Evolutionary conservation across 1,284 basidiomycete genomes (phyloP), one percentile per base, ranked within the genome.

Genomic region (Leucoagaricus sp.): DNA sequence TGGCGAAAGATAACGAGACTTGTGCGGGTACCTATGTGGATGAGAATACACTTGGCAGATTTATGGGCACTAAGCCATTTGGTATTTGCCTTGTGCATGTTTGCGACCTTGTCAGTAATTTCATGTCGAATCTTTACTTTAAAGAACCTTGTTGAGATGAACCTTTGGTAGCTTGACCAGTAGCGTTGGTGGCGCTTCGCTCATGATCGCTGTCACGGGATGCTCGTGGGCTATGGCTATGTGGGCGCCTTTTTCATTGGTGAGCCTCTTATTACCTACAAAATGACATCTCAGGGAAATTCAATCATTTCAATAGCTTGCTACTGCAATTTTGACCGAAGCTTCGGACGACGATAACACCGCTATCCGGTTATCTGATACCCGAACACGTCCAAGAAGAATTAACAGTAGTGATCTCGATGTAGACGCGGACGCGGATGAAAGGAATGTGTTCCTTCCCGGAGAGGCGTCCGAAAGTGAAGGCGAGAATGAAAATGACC

Each of bases 171-270:
- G 90, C 57, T 80, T 91, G 62, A 84, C 83, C 1, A 76, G 78
- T 15, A 81, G 77, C n/a, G 84, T 90, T 1, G 64, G 67, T 19
- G 84, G 85, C 0, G 85, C 88, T 19, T 89, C 85, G 0, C 61
- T 84, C 23, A 76, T 93, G 46, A 80, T 93, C 36, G 81, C 85
- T 8, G 60, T 87, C 12, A 82, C 84, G 3, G 91, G 91, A 0
- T 85, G 93, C 61, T 84, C 88, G 9, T 93, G 87, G 87, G 89
- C 89, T 1, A 79, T 93, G 53, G 83, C 86, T 0, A 84, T 86
- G 69, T 93, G 91, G 92, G 89, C 82, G 8, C 89, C 89, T 3
- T 91, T 89, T 68, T 82, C 89, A 1, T 69, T 92, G 66, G 89
- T 90, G 63, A 58, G 84, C 17, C 4, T n/a, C 23, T n/a, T 29